phyloP scores from a whole-genome alignment of 768 basidiomycete species.

The Tylopilus vinaceipallidus region DNA sequence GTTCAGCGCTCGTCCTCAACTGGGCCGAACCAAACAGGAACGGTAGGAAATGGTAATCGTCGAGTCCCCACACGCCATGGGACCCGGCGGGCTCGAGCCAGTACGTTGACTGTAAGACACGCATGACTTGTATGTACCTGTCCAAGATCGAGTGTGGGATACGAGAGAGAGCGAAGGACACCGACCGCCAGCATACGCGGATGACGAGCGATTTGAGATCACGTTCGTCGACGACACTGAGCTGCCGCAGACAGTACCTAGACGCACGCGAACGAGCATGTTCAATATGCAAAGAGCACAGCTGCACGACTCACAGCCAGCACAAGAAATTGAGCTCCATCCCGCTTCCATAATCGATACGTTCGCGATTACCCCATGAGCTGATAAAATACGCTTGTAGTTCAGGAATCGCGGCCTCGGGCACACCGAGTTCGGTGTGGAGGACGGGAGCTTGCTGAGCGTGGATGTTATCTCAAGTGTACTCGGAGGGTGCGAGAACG shows the following conservation, averaged over 20 bases:
- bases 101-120: slow-evolving; percentile 86
- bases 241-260: slow-evolving; percentile 78
- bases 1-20: slow-evolving; percentile 32
- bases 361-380: slow-evolving; percentile 85
- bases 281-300: background rate
- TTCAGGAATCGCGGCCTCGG: slow-evolving; percentile 59
- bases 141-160: background rate
- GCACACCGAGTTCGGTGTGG: slow-evolving; percentile 62
- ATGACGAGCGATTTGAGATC: slow-evolving; percentile 80
- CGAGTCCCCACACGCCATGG: slow-evolving; percentile 96
- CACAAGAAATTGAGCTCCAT: slow-evolving; percentile 99
- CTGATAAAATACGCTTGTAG: slow-evolving; percentile 80
- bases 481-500: background rate
- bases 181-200: slow-evolving; percentile 85
- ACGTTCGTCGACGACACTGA: slow-evolving; percentile 57
- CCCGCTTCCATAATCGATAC: slow-evolving; percentile 99
- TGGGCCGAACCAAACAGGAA: slow-evolving; percentile 88
- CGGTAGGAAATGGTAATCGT: slow-evolving; percentile 95
- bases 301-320: slow-evolving; percentile 70
- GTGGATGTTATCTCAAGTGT: background rate
- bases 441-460: slow-evolving; percentile 51
- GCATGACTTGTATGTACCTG: slow-evolving; percentile 78
- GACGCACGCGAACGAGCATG: background rate
- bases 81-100: slow-evolving; percentile 99
- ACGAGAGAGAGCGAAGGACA: background rate